These are phyloP conservation scores for Yamadazyma sp. DNA, from an alignment of 1,139 yeast genomes.

Conservation along the genomic window DNA sequence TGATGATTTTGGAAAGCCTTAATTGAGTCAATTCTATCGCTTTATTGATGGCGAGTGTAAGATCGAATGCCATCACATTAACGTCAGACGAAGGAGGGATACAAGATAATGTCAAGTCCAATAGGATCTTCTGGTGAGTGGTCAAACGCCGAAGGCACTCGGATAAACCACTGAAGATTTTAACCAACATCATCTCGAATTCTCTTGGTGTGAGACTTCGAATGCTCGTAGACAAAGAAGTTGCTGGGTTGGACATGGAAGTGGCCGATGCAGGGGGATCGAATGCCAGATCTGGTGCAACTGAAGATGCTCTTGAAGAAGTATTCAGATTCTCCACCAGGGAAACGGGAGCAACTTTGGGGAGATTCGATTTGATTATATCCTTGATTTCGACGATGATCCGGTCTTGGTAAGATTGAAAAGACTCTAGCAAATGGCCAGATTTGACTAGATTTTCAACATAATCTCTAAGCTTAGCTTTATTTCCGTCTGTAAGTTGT, in stretches of 20 bases:
- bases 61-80: constrained; percentile 61
- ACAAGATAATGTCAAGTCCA: constrained; percentile 69
- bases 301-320: constrained; percentile 34
- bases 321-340: constrained; percentile 21
- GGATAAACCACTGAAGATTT: constrained; percentile 62
- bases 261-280: no score
- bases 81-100: constrained; percentile 33
- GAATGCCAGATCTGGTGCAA: constrained; percentile 20
- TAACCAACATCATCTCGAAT: constrained; percentile 68
- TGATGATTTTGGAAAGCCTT: constrained; percentile 74
- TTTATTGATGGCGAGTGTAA: constrained; percentile 57
- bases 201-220: constrained; percentile 69
- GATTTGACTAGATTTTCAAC: constrained; percentile 62
- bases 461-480: constrained; percentile 40
- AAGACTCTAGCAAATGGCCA: constrained; percentile 64
- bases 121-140: constrained; percentile 73
- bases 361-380: constrained; percentile 66
- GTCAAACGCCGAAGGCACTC: constrained; percentile 74
- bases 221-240: constrained; percentile 47
- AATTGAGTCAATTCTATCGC: constrained; percentile 75
- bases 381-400: constrained; percentile 70
- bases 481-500: constrained; percentile 33
- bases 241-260: not conserved
- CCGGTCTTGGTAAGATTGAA: constrained; percentile 64
- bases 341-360: constrained; percentile 27